Conservation (phyloP, 805 yeast genomes). For the Candida krabiensis region DNA sequence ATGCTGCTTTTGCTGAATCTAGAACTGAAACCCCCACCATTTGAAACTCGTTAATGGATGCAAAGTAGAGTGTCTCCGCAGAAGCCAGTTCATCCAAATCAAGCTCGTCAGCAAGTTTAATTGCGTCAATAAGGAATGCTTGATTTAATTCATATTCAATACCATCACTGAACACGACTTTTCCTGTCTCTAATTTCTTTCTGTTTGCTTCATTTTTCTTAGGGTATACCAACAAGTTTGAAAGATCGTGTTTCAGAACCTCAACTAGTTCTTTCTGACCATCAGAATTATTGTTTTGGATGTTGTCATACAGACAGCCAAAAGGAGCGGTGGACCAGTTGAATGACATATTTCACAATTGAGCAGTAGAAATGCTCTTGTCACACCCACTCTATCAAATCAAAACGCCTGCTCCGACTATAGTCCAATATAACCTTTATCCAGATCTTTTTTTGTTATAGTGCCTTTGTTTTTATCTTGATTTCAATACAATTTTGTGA, state of each 20-base stretch:
- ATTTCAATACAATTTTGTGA: too few species aligned
- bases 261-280: conserved; percentile 12
- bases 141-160: conserved; percentile 62
- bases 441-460: too few species aligned
- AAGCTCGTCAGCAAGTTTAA: conserved; percentile 60
- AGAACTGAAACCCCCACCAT: conserved; percentile 47
- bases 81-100: conserved; percentile 74
- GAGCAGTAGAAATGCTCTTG: too few species aligned
- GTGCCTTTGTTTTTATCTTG: too few species aligned
- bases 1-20: conserved; percentile 68
- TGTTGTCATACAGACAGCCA: conserved; percentile 46
- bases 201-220: conserved; percentile 48
- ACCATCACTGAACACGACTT: conserved; percentile 51
- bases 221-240: conserved; percentile 41
- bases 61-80: conserved; percentile 63
- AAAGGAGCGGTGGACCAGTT: conserved; percentile 44
- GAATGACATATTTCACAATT: conserved; percentile 12
- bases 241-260: conserved; percentile 46
- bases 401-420: background rate
- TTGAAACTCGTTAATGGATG: conserved; percentile 35
- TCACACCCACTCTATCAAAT: too few species aligned
- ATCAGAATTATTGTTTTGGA: conserved; percentile 32
- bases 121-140: conserved; percentile 60
- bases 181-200: conserved; percentile 46
- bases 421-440: background rate